Evolutionary conservation across 192 early-diverging fungal genomes (phyloP), one percentile per base, ranked within the genome.

Genomic region (Umbelopsis vinacea): DNA sequence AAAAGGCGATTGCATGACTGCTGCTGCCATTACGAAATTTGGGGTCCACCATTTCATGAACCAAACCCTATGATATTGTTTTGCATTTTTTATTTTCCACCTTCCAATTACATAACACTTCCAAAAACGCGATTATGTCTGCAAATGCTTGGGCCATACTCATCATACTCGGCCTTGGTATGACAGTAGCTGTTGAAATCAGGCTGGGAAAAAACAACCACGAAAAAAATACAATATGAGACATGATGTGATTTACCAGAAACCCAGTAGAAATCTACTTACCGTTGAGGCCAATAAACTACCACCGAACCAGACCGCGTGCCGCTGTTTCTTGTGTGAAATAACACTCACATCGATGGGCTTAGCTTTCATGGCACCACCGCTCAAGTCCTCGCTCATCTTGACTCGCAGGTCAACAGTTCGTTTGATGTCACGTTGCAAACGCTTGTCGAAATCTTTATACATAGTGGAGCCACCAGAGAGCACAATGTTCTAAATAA

Each of bases 391-490:
- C 75, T 95, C 93, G 74, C 91, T 91, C 71, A 77, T 82, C 69
- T 85, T 84, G 66, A 93, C 83, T 76, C 94, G 91, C 22, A 76
- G 81, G 74, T 94, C 89, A 43, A 93, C 91, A 40, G 93, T 88
- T 57, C 90, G 90, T 82, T 94, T 94, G 74, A 99, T 97, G 74
- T 99, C 96, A 66, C 96, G 90, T 79, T 98, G 92, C 53, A 99
- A 86, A 75, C 97, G 91, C 81, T 92, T 92, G 72, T 88, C 91
- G 85, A 99, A 97, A 84, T 95, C 94, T 77, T 97, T 96, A 85
- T 95, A 99, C 97, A 99, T 99, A 63, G 97, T 99, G 26, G 96
- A 97, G 43, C 97, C 97, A 70, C 97, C 97, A 47, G 96, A 98
- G 33, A 99, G 82, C 33, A 99, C 97, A 89, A 99, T 99, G 83